Evolutionary conservation across 2,329 filamentous ascomycete species (phyloP).

Genomic region (Penicillium frequentans): DNA sequence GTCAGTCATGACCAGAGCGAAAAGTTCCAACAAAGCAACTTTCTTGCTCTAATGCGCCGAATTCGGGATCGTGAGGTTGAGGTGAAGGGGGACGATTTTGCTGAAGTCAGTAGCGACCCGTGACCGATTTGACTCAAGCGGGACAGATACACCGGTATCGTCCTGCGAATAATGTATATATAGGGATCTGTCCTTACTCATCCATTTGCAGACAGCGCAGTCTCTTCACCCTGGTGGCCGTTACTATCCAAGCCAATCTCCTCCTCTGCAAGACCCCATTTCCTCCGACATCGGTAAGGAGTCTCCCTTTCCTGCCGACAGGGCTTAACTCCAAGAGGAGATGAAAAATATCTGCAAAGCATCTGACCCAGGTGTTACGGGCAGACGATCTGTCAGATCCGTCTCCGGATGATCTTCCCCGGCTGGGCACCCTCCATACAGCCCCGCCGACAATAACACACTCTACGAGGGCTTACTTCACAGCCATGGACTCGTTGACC

Average conservation of each 20-base stretch:
- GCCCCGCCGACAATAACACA: conserved; percentile 15
- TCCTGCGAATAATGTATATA: conserved; percentile 23
- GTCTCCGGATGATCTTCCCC: conserved; percentile 10
- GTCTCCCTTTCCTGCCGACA: conserved; percentile 10
- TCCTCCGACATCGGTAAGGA: conserved; percentile 26
- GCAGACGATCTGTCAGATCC: conserved; percentile 11
- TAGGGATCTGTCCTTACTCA: conserved; percentile 37
- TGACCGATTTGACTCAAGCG: conserved; percentile 36
- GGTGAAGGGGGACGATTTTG: conserved; percentile 65
- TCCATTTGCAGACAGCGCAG: conserved; percentile 37
- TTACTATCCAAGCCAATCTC: conserved; percentile 40
- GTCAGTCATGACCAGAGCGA: conserved; percentile 67
- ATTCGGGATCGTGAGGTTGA: conserved; percentile 71
- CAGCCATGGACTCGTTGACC: conserved; percentile 17
- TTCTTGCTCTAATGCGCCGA: conserved; percentile 73
- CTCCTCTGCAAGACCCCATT: conserved; percentile 8
- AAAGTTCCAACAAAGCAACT: conserved; percentile 78
- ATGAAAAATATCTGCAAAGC: conserved; percentile 3
- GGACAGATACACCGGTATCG: conserved; percentile 40
- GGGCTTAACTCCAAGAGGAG: conserved; percentile 3
- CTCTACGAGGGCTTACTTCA: conserved; percentile 19
- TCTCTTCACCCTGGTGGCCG: conserved; percentile 49
- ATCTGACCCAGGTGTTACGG: conserved; percentile 12
- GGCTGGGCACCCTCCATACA: conserved; percentile 8
- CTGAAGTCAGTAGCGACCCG: conserved; percentile 48